A percentile compares a stretch with the other conserved stretches of the same genome.
phyloP scores from a whole-genome alignment of 2,329 filamentous ascomycete genomes.

The Penicillium olsonii region DNA sequence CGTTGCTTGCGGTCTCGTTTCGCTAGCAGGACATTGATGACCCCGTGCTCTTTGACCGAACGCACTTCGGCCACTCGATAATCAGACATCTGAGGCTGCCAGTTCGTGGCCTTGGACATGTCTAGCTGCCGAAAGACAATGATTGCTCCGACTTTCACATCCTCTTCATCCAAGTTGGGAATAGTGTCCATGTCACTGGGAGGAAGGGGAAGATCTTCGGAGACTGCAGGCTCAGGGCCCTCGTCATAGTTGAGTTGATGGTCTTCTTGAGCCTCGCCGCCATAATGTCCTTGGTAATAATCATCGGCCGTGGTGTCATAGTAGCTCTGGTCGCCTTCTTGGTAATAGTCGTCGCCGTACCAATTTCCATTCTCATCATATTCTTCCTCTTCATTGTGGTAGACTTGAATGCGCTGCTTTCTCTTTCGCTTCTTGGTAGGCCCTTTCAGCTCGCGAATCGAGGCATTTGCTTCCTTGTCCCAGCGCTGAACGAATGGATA shows the following conservation, averaged over 20 bases:
- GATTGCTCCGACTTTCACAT: conserved; percentile 39
- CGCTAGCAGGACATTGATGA: conserved; percentile 66
- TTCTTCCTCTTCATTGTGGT: conserved; percentile 45
- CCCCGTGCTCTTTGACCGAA: conserved; percentile 55
- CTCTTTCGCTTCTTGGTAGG: conserved; percentile 40
- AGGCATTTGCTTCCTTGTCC: conserved; percentile 70
- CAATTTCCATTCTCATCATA: conserved; percentile 40
- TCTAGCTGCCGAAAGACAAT: conserved; percentile 52
- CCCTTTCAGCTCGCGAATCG: conserved; percentile 43
- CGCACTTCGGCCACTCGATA: conserved; percentile 68
- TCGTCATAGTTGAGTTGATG: conserved; percentile 46
- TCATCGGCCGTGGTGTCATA: conserved; percentile 1
- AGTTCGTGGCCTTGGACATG: conserved; percentile 49
- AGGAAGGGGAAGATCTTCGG: conserved; percentile 51
- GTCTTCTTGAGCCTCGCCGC: conserved; percentile 20
- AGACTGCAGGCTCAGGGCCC: conserved; percentile 20
- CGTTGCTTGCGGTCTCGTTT: conserved; percentile 65
- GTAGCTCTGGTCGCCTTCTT: conserved; percentile 11
- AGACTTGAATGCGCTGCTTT: conserved; percentile 57
- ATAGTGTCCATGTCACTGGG: conserved; percentile 64
- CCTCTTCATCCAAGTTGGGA: conserved; percentile 46
- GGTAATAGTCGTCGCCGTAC: conserved; percentile 34
- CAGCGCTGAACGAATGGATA: conserved; percentile 90
- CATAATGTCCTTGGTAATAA: conserved; percentile 25
- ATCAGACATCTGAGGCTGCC: conserved; percentile 50